Conservation (phyloP, 2,329 filamentous ascomycete species). For the Clarireedia hainanense region DNA sequence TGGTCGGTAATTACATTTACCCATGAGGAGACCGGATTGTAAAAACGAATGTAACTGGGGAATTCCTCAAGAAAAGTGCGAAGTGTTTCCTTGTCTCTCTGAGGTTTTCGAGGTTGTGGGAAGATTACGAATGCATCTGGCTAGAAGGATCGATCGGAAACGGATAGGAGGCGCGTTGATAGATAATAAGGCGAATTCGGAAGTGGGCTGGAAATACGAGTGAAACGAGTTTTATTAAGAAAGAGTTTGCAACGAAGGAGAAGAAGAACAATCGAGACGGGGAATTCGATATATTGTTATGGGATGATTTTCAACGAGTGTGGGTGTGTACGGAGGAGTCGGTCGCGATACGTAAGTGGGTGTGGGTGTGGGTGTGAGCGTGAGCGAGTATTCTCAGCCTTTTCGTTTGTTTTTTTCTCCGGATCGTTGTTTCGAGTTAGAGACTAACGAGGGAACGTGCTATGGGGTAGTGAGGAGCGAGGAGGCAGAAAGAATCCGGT, state of each 20-base stretch:
- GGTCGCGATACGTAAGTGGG: not conserved
- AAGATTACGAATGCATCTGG: not conserved
- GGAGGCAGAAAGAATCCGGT: no score
- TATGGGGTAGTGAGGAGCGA: no score
- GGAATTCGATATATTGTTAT: no score
- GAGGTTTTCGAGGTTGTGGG: not conserved
- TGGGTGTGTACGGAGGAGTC: not conserved
- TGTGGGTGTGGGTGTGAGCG: not conserved
- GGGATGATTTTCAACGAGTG: not conserved
- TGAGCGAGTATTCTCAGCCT: not conserved
- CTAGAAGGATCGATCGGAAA: not conserved
- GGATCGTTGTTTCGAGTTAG: no score
- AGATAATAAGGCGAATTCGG: no score
- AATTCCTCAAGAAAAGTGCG: not conserved
- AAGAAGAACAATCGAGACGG: no score
- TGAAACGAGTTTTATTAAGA: no score
- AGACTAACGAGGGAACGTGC: no score
- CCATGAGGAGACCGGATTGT: slow-evolving; percentile 3
- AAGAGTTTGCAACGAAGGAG: no score
- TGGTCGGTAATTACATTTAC: slow-evolving; percentile 6
- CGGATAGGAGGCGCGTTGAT: not conserved
- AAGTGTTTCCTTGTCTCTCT: not conserved
- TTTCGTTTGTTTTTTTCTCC: no score
- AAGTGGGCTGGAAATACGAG: no score
- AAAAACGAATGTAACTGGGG: not conserved